These are phyloP conservation scores for Ceratobasidium sp. DNA, from an alignment of 1,284 basidiomycete species.

Conservation along the genomic window DNA sequence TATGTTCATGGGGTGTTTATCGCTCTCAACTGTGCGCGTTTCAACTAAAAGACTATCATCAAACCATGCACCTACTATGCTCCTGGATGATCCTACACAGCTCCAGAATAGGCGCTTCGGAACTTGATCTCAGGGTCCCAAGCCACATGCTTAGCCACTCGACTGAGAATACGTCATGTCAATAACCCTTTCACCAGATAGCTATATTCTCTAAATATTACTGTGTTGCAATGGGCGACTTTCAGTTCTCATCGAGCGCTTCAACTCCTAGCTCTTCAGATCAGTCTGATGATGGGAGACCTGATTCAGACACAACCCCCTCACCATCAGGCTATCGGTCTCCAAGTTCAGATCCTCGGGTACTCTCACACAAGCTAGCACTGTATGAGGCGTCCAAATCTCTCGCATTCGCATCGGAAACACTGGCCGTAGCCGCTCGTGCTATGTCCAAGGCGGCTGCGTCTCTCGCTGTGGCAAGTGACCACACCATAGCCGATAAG, in stretches of 20 bases:
- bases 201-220: not conserved
- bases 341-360: not conserved
- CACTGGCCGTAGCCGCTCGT: slow-evolving; percentile 18
- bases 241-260: not conserved
- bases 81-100: no score
- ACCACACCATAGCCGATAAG: not conserved
- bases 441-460: slow-evolving; percentile 34
- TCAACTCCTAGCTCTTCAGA: not conserved
- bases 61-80: no score
- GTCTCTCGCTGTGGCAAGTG: slow-evolving; percentile 15
- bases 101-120: no score
- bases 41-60: no score
- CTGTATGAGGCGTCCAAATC: slow-evolving; percentile 11
- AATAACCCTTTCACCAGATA: not conserved
- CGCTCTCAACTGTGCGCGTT: no score
- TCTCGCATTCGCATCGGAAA: slow-evolving; percentile 3
- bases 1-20: no score
- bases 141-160: no score
- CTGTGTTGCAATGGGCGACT: no score
- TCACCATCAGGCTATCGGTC: slow-evolving; percentile 26
- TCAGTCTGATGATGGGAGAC: not conserved
- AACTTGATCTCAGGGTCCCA: no score
- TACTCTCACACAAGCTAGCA: slow-evolving; percentile 10
- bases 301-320: slow-evolving; percentile 30
- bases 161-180: no score